Evolutionary conservation across 371 early-diverging fungal species (phyloP).

Genomic region (Paramicrosporidium saccamoebae): DNA sequence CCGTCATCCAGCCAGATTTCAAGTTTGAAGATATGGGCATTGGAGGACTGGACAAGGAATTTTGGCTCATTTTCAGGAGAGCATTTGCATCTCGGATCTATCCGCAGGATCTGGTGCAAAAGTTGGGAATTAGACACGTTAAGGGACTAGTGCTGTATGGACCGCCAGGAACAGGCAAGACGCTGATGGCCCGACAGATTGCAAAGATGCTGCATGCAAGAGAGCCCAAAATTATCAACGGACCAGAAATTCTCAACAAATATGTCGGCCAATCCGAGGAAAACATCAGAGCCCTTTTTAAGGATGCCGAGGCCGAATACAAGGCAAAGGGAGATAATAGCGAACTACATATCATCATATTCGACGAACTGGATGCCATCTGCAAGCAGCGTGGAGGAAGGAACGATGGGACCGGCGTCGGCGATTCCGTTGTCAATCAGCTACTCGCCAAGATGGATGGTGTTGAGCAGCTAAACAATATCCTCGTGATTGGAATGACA

Average conservation of each 20-base stretch:
- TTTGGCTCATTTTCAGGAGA: slow-evolving; percentile 86
- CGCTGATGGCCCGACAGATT: slow-evolving; percentile 95
- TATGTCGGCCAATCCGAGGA: slow-evolving; percentile 98
- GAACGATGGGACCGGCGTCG: slow-evolving; percentile 78
- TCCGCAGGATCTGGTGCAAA: slow-evolving; percentile 76
- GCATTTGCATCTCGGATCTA: slow-evolving; percentile 98
- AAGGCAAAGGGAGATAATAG: slow-evolving; percentile 76
- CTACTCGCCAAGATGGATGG: slow-evolving; percentile 96
- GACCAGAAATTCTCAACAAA: slow-evolving; percentile 86
- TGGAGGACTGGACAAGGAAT: slow-evolving; percentile 94
- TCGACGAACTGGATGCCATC: slow-evolving; percentile 98
- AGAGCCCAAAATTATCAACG: slow-evolving; percentile 92
- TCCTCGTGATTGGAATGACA: slow-evolving; percentile 92
- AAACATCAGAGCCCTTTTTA: slow-evolving; percentile 91
- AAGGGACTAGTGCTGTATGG: slow-evolving; percentile 64
- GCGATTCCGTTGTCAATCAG: slow-evolving; percentile 97
- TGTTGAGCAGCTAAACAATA: slow-evolving; percentile 85
- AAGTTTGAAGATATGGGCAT: slow-evolving; percentile 97
- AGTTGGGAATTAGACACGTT: slow-evolving; percentile 89
- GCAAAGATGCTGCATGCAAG: slow-evolving; percentile 89
- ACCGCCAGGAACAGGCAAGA: slow-evolving; percentile 97
- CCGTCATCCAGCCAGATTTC: slow-evolving; percentile 69
- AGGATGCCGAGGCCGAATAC: slow-evolving; percentile 87
- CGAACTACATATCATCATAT: slow-evolving; percentile 89
- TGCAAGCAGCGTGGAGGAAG: slow-evolving; percentile 91